Evolutionary conservation across 768 basidiomycete species (phyloP).

Genomic region (Collybia sp.): DNA sequence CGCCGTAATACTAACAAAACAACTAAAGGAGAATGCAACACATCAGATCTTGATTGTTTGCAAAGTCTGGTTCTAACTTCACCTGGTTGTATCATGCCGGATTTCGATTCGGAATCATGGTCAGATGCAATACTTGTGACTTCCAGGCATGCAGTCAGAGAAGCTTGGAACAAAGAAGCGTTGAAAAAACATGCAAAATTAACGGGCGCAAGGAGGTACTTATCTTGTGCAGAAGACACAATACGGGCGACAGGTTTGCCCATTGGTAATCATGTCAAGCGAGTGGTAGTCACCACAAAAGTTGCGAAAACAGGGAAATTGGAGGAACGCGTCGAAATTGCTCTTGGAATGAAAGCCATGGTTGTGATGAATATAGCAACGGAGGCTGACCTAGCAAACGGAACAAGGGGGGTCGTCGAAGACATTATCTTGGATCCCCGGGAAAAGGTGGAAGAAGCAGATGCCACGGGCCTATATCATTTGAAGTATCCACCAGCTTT

Average conservation of each 20-base stretch:
- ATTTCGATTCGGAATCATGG: no score
- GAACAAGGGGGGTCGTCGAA: conserved; percentile 25
- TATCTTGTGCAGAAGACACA: conserved; percentile 23
- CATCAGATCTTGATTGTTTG: no score
- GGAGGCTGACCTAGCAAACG: conserved; percentile 34
- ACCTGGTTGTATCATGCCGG: no score
- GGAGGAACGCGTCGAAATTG: conserved; percentile 17
- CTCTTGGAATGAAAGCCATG: conserved; percentile 33
- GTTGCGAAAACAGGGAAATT: conserved; percentile 16
- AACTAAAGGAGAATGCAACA: no score
- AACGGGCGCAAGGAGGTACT: conserved; percentile 14
- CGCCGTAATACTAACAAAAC: no score
- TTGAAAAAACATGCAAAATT: no score
- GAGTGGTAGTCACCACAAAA: no score
- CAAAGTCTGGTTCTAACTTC: no score
- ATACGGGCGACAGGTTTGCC: neutral
- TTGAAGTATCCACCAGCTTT: neutral
- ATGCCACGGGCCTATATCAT: neutral
- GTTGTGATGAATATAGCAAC: conserved; percentile 29
- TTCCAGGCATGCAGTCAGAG: no score
- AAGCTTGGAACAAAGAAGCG: no score
- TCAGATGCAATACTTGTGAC: no score
- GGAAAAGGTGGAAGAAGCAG: conserved; percentile 11
- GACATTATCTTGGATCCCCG: conserved; percentile 26
- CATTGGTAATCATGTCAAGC: conserved; percentile 3